These are phyloP conservation scores for Pneumocystis murina DNA, from an alignment of 1,139 yeast genomes.

Conservation along the genomic window DNA sequence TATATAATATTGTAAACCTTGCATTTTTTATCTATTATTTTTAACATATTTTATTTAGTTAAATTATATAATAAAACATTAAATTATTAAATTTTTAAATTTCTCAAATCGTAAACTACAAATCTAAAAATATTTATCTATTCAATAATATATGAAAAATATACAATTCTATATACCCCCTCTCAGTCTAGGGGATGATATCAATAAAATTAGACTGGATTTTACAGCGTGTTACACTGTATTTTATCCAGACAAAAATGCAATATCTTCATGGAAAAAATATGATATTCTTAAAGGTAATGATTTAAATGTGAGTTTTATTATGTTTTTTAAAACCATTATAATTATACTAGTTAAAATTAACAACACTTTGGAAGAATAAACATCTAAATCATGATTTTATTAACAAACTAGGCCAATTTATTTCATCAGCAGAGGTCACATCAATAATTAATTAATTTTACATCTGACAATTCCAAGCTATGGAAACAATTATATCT, in stretches of 20 bases:
- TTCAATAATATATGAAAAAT: background rate
- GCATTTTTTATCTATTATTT: too few relatives aligned
- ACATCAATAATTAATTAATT: background rate
- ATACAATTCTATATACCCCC: background rate
- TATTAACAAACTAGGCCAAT: background rate
- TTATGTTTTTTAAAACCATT: background rate
- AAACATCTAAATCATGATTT: background rate
- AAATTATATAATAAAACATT: too few relatives aligned
- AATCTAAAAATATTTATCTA: too few relatives aligned
- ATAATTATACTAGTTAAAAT: background rate
- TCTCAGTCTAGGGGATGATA: background rate
- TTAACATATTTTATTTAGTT: too few relatives aligned
- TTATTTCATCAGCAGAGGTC: background rate
- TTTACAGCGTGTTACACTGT: background rate
- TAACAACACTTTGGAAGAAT: background rate
- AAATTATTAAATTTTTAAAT: too few relatives aligned
- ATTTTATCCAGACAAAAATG: background rate
- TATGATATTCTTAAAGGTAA: background rate
- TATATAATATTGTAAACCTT: too few relatives aligned
- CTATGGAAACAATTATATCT: background rate
- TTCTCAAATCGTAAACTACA: too few relatives aligned
- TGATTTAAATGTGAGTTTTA: background rate
- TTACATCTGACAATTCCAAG: background rate
- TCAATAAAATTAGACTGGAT: background rate
- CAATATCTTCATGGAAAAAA: background rate